A percentile compares a stretch with the other conserved stretches of the same genome.
phyloP scores from a whole-genome alignment of 257 asterid genomes.

The Nyctanthes arbortristis region DNA sequence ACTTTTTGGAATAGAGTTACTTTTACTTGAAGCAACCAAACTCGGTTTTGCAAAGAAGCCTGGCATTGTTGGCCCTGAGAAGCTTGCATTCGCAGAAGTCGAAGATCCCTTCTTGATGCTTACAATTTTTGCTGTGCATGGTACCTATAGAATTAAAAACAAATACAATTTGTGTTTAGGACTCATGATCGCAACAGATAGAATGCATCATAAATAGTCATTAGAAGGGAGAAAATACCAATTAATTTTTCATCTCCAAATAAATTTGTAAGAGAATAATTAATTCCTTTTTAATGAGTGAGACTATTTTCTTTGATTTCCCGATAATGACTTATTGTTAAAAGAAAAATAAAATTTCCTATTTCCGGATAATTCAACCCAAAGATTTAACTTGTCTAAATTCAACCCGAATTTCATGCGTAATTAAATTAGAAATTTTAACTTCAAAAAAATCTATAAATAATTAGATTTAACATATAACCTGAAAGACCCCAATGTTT shows the following conservation, averaged over 20 bases:
- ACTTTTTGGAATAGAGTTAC: conserved; percentile 32
- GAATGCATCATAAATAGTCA: background rate
- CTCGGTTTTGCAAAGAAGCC: conserved; percentile 48
- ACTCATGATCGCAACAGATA: background rate
- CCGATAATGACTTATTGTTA: background rate
- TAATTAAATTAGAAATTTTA: background rate
- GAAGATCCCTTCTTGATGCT: conserved; percentile 68
- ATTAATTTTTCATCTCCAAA: no score
- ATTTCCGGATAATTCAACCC: no score
- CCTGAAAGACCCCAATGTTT: background rate
- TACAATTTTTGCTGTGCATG: conserved; percentile 59
- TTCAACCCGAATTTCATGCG: background rate
- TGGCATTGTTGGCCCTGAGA: conserved; percentile 28
- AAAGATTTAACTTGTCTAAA: no score
- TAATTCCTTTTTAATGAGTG: background rate
- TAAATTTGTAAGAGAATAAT: background rate
- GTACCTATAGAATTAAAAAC: conserved; percentile 52
- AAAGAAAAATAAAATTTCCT: background rate
- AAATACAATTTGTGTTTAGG: background rate
- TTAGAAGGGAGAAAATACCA: background rate
- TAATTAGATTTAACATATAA: no score
- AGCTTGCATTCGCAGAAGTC: conserved; percentile 40
- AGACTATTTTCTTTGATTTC: background rate
- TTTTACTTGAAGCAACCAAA: conserved; percentile 35
- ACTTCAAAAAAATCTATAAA: background rate